Percentiles rank a stretch among this genome's conserved stretches.
Evolutionary conservation across 805 yeast genomes (phyloP).

Genomic region (Ogataea salicorniae): DNA sequence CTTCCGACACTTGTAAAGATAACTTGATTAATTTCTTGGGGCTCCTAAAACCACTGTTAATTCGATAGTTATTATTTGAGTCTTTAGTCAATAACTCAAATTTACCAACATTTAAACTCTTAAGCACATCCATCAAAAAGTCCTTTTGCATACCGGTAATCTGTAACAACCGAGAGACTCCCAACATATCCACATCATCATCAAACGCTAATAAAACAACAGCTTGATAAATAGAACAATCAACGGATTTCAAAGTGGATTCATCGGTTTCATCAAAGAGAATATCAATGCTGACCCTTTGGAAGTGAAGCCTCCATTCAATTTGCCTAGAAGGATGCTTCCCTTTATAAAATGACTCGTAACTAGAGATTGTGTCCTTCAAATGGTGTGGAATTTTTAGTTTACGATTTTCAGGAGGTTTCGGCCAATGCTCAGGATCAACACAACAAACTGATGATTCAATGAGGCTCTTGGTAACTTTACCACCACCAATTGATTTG

Average conservation of each 20-base stretch:
- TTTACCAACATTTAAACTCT: constrained; percentile 29
- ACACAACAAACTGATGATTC: constrained; percentile 12
- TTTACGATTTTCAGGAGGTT: constrained; percentile 18
- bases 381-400: constrained; percentile 13
- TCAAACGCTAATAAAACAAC: constrained; percentile 34
- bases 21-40: constrained; percentile 8
- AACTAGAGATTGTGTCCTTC: constrained; percentile 1
- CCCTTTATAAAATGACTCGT: constrained; percentile 8
- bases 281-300: constrained; percentile 33
- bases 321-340: constrained; percentile 16
- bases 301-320: constrained; percentile 41
- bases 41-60: constrained; percentile 8
- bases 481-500: neutral
- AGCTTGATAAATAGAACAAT: constrained; percentile 42
- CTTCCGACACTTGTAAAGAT: constrained; percentile 3
- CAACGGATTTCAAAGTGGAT: constrained; percentile 11
- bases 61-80: constrained; percentile 5
- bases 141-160: constrained; percentile 31
- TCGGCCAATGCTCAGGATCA: constrained; percentile 16
- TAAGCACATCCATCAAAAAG: constrained; percentile 29
- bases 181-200: constrained; percentile 12
- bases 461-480: neutral
- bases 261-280: constrained; percentile 27
- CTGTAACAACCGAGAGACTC: constrained; percentile 20
- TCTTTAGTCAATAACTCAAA: constrained; percentile 24